Conservation (phyloP, 2,329 filamentous ascomycete genomes). For the Paraphoma sp. region DNA sequence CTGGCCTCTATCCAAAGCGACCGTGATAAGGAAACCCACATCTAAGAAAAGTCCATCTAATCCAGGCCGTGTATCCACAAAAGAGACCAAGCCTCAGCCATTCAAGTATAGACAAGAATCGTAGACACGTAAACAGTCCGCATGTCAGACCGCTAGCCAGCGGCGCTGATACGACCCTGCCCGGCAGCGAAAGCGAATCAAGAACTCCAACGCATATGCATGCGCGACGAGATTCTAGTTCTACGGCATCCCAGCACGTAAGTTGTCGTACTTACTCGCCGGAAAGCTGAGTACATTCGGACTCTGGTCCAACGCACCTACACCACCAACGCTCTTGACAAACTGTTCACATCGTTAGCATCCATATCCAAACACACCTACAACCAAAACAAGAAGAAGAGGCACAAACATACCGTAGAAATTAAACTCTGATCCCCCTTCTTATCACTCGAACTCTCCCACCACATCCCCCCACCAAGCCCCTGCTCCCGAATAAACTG, state of each 20-base stretch:
- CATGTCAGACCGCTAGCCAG: not conserved
- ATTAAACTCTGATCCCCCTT: constrained; percentile 40
- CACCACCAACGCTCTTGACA: constrained; percentile 65
- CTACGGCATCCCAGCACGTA: constrained; percentile 44
- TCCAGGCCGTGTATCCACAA: not conserved
- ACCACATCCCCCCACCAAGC: constrained; percentile 49
- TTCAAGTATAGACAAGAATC: not conserved
- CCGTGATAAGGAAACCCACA: not conserved
- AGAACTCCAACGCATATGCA: no score
- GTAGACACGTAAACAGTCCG: not conserved
- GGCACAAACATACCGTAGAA: constrained; percentile 33
- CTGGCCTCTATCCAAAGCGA: not conserved
- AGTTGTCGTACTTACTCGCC: constrained; percentile 73
- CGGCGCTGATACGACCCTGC: no score
- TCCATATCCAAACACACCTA: not conserved
- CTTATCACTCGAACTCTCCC: constrained; percentile 45
- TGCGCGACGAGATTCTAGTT: no score
- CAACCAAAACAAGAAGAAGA: not conserved
- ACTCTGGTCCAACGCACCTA: constrained; percentile 56
- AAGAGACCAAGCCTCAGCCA: not conserved
- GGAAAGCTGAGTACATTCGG: constrained; percentile 70
- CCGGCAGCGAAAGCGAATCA: no score
- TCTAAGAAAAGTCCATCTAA: not conserved
- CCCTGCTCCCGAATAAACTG: constrained; percentile 31
- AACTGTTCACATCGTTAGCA: constrained; percentile 28